These are phyloP conservation scores for Blastomyces percursus DNA, from an alignment of 2,329 filamentous ascomycete species.

Conservation along the genomic window DNA sequence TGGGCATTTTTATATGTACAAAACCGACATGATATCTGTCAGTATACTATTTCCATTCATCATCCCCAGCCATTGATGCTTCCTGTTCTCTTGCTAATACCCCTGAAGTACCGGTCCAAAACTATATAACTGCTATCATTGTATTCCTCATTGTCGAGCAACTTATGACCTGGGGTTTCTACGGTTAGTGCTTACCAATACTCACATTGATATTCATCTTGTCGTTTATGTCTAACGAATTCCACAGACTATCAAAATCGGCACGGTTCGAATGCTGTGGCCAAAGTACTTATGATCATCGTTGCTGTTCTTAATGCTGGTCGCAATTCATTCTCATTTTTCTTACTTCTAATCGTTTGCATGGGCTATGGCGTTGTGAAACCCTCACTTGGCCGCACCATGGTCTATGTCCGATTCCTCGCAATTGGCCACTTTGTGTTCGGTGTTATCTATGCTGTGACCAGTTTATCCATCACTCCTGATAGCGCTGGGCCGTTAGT, in stretches of 20 bases:
- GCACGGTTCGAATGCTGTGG: slow-evolving; percentile 69
- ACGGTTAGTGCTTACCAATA: slow-evolving; percentile 47
- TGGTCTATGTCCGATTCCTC: slow-evolving; percentile 85
- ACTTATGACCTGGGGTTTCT: slow-evolving; percentile 98
- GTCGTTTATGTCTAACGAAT: neutral
- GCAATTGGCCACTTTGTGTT: slow-evolving; percentile 92
- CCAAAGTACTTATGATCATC: slow-evolving; percentile 77
- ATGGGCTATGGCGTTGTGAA: slow-evolving; percentile 99
- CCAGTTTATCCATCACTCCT: slow-evolving; percentile 77
- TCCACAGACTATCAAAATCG: slow-evolving; percentile 78
- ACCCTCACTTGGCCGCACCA: slow-evolving; percentile 77
- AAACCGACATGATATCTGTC: slow-evolving; percentile 80
- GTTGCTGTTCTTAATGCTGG: slow-evolving; percentile 90
- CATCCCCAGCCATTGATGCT: neutral
- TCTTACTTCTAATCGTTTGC: slow-evolving; percentile 91
- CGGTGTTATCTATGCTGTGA: slow-evolving; percentile 83
- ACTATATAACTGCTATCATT: slow-evolving; percentile 96
- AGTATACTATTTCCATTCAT: slow-evolving; percentile 22
- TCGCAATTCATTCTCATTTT: slow-evolving; percentile 96
- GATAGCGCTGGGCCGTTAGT: slow-evolving; percentile 84
- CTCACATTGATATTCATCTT: slow-evolving; percentile 15
- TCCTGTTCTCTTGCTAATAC: slow-evolving; percentile 24
- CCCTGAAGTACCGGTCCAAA: slow-evolving; percentile 72
- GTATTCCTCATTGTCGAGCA: slow-evolving; percentile 92
- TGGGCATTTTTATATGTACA: slow-evolving; percentile 96